phyloP scores from a whole-genome alignment of 2,329 filamentous ascomycete species.

The Ophiostoma sp. region DNA sequence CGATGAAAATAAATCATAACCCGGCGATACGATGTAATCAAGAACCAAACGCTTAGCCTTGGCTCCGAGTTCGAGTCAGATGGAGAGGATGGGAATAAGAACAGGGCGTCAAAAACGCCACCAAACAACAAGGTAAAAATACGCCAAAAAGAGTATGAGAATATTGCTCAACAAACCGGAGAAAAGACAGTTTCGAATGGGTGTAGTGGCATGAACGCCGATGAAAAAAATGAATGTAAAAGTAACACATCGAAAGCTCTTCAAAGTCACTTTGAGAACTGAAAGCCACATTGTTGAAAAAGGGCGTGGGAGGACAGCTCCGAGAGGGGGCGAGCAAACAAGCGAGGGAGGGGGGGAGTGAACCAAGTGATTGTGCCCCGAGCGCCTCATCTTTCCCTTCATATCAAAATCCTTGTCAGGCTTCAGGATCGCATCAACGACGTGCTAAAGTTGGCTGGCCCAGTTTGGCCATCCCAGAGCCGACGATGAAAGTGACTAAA shows the following conservation, averaged over 20 bases:
- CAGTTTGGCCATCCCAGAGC: neutral
- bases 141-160: neutral
- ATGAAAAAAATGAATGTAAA: neutral
- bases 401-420: neutral
- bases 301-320: neutral
- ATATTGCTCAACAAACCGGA: neutral
- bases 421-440: neutral
- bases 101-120: neutral
- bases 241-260: neutral
- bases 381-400: neutral
- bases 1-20: neutral
- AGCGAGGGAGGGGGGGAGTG: slow-evolving; percentile 11
- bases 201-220: neutral
- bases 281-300: neutral
- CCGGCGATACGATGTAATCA: neutral
- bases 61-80: neutral
- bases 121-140: neutral
- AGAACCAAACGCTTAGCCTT: neutral
- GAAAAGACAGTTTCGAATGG: neutral
- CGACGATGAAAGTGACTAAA: neutral
- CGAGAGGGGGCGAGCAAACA: neutral
- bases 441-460: neutral
- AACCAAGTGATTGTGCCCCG: slow-evolving; percentile 15
- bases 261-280: neutral
- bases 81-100: neutral